A percentile compares a stretch with the other conserved stretches of the same genome.
Evolutionary conservation across 2,329 filamentous ascomycete species (phyloP).

Genomic region (Rhynchosporium graminicola): DNA sequence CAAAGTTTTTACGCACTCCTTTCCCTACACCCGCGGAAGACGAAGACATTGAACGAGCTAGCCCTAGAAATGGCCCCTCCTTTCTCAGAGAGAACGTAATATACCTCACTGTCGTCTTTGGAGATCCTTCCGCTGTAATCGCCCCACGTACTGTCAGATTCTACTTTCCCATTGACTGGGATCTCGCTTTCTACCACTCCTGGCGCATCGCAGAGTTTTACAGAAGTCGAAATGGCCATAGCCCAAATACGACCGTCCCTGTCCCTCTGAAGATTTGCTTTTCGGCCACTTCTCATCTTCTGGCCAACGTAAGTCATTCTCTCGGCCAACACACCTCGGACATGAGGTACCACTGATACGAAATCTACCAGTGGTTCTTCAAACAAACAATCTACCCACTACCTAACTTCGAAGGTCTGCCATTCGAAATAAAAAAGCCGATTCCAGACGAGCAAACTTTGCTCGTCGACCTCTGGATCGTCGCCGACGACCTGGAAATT

Average conservation of each 20-base stretch:
- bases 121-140: not conserved
- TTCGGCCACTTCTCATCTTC: not conserved
- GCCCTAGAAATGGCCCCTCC: not conserved
- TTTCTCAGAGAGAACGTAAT: not conserved
- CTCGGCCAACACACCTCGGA: no score
- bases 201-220: not conserved
- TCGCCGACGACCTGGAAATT: constrained; percentile 18
- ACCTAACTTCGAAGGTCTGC: not conserved
- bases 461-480: constrained; percentile 20
- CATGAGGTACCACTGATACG: no score
- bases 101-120: not conserved
- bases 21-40: not conserved
- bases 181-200: constrained; percentile 14
- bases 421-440: not conserved
- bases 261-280: not conserved
- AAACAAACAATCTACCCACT: constrained; percentile 5
- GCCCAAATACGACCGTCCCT: not conserved
- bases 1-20: not conserved
- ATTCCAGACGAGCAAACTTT: constrained; percentile 3
- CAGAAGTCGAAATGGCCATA: not conserved
- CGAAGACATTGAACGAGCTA: not conserved
- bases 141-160: not conserved
- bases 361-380: constrained; percentile 3
- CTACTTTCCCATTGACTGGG: constrained; percentile 10
- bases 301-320: constrained; percentile 1